These are phyloP conservation scores for Lagenaria siceraria DNA, from an alignment of 306 rosid genomes.

Conservation along the genomic window DNA sequence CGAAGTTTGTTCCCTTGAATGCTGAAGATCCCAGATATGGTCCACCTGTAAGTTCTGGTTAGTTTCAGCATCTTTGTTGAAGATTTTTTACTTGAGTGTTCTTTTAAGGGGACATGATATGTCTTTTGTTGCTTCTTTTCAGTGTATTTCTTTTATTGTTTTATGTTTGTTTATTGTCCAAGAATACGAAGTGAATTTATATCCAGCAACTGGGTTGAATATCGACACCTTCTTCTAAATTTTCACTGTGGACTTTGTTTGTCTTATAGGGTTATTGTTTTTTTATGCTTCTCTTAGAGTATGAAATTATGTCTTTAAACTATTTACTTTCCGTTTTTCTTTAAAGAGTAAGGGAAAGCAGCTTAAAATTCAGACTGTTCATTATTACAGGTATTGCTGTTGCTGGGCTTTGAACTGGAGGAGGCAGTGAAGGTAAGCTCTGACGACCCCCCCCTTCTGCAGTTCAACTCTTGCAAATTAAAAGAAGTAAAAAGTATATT, in stretches of 20 bases:
- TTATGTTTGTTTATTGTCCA: neutral
- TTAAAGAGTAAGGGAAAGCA: neutral
- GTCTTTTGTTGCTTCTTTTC: neutral
- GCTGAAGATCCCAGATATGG: slow-evolving; percentile 66
- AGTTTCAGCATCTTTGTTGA: slow-evolving; percentile 31
- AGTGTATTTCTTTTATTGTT: neutral
- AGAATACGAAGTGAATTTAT: neutral
- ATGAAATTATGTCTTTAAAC: neutral
- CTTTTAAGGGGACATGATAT: neutral
- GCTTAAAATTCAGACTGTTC: neutral
- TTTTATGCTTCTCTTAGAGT: neutral
- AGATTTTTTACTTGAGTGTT: neutral
- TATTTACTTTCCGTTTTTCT: neutral
- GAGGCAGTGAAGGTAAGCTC: slow-evolving; percentile 55
- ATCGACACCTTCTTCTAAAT: neutral
- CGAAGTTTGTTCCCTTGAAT: slow-evolving; percentile 80
- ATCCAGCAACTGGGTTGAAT: neutral
- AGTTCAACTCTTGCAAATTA: neutral
- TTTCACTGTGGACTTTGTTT: neutral
- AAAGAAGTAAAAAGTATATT: neutral
- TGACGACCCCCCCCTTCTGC: neutral
- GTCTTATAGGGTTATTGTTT: neutral
- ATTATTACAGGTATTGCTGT: slow-evolving; percentile 53
- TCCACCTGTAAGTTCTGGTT: slow-evolving; percentile 97
- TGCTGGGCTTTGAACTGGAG: slow-evolving; percentile 66